Evolutionary conservation across 2,329 filamentous ascomycete species (phyloP), one percentile per base, ranked within the genome.

Genomic region (Didymosphaeria variabile): DNA sequence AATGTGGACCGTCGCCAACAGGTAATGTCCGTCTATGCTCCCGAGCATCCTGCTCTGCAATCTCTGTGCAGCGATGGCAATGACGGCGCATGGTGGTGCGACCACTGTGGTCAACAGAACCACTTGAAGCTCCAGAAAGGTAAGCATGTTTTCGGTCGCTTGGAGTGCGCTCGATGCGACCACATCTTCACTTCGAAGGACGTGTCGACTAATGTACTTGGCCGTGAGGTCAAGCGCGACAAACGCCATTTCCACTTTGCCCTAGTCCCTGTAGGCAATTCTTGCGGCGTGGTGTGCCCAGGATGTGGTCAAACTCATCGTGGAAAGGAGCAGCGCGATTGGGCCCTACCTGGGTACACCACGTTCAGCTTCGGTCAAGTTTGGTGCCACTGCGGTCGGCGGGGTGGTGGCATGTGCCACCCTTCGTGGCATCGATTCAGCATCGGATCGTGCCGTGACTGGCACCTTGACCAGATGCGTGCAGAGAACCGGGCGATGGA

Each of bases 11-110:
- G 42, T 7, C 42, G 19, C 19, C 42, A 19, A 1, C 8, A 45
- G n/a, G 10, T 45, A 1, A 4, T 21, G 1, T 45, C 42, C 7
- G 42, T 45, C 10, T 23, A 45, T 23, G 12, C 9, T 21, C 42
- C 42, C 2, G 42, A 45, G 19, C 15, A 15, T 10, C 5, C 34
- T 21, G 12, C 8, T 5, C 2, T 12, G n/a, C 5, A 12, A 1
- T 21, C 9, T 13, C 3, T 9, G 19, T 45, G 19, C 19, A 45
- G 34, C 19, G 45, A 49, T 10, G 21, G 29, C 2, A 21, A 31
- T 23, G 52, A 55, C 5, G 52, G 52, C 10, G 23, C 40, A 5
- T 55, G 52, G 52, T 44, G 40, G 40, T 55, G 52, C 40, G 12
- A 19, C 40, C n/a, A 12, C 15, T 55, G 52, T 26, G 26, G 17